Evolutionary conservation across 164 flowering plant genomes (phyloP).

Genomic region (Sedum album): DNA sequence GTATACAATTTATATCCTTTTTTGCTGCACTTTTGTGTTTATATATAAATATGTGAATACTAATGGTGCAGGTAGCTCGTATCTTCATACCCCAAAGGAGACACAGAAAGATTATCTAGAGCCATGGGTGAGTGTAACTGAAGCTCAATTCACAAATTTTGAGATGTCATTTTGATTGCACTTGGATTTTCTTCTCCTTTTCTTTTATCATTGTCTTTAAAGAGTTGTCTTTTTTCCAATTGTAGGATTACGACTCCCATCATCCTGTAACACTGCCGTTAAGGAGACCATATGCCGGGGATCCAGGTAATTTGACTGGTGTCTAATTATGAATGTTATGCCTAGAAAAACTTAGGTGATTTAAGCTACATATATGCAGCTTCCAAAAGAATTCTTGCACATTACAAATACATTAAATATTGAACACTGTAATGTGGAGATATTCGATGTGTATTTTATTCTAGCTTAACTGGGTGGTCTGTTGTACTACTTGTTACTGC

Average conservation of each 20-base stretch:
- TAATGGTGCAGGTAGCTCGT: background rate
- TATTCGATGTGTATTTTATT: background rate
- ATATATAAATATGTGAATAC: background rate
- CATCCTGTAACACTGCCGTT: constrained; percentile 58
- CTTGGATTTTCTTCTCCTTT: background rate
- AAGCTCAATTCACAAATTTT: background rate
- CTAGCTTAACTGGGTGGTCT: background rate
- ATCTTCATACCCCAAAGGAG: background rate
- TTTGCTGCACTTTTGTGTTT: background rate
- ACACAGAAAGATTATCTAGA: background rate
- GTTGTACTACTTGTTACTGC: background rate
- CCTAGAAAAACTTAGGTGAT: background rate
- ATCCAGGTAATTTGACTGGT: constrained; percentile 46
- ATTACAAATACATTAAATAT: background rate
- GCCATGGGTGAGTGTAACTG: constrained; percentile 10
- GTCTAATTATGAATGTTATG: background rate
- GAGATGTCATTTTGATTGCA: background rate
- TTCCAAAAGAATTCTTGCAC: background rate
- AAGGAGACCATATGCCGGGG: constrained; percentile 59
- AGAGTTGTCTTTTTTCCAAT: constrained; percentile 4
- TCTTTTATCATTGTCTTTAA: background rate
- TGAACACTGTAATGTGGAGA: background rate
- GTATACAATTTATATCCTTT: background rate
- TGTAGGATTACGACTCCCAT: constrained; percentile 51
- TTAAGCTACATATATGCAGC: background rate